Evolutionary conservation across 768 basidiomycete species (phyloP).

Genomic region (Lactarius deliciosus): DNA sequence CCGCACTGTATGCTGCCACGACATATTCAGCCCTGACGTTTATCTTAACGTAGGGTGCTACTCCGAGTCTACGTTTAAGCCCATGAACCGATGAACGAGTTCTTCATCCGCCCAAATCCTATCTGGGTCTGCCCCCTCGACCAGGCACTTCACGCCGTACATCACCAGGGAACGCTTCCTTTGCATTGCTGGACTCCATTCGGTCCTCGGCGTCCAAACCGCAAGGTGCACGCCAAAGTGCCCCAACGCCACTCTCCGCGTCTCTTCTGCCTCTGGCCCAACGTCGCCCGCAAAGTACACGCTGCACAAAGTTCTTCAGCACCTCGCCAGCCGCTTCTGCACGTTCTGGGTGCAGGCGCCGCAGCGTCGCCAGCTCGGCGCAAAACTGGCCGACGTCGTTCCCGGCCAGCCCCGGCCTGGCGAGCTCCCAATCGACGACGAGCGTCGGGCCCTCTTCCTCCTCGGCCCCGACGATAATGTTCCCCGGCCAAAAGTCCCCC

Average conservation of each 20-base stretch:
- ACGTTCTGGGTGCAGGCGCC: slow-evolving; percentile 47
- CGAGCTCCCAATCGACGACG: slow-evolving; percentile 67
- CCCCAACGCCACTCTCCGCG: slow-evolving; percentile 40
- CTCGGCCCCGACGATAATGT: slow-evolving; percentile 50
- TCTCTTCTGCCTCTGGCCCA: slow-evolving; percentile 33
- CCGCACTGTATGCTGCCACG: neutral
- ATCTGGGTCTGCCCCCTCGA: slow-evolving; percentile 29
- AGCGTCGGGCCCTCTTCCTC: slow-evolving; percentile 35
- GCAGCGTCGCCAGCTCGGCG: slow-evolving; percentile 55
- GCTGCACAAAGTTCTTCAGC: slow-evolving; percentile 45
- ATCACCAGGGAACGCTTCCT: slow-evolving; percentile 48
- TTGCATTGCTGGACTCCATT: slow-evolving; percentile 50
- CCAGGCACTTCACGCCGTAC: slow-evolving; percentile 49
- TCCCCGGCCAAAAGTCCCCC: slow-evolving; percentile 79
- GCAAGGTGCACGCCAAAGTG: slow-evolving; percentile 60
- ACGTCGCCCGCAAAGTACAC: slow-evolving; percentile 41
- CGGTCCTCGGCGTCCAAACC: slow-evolving; percentile 47
- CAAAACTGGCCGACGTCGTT: slow-evolving; percentile 64
- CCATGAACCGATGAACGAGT: slow-evolving; percentile 10
- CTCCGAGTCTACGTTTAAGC: neutral
- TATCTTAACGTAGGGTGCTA: neutral
- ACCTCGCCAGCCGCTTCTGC: slow-evolving; percentile 40
- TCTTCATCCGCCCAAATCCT: slow-evolving; percentile 24
- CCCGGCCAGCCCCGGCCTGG: slow-evolving; percentile 55
- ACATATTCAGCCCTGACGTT: neutral